Conservation (phyloP, 306 rosid species). For the Rubus idaeus region DNA sequence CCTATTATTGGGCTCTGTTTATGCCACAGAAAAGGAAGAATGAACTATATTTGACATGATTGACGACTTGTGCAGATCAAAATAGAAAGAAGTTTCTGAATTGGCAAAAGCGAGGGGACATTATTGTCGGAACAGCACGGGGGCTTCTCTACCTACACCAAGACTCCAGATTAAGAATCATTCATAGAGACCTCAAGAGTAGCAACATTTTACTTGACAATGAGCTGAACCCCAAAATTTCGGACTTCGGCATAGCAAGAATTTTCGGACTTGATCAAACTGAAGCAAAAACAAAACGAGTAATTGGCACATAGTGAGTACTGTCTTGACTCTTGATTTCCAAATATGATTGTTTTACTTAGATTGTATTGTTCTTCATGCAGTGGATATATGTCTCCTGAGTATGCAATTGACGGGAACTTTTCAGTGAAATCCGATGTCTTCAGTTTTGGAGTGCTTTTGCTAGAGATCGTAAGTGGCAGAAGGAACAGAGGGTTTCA, state of each 20-base stretch:
- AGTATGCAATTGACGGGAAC: conserved; percentile 26
- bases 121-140: conserved; percentile 17
- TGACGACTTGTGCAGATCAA: conserved; percentile 7
- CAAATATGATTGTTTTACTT: no score
- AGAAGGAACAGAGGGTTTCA: conserved; percentile 18
- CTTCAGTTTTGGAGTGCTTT: conserved; percentile 28
- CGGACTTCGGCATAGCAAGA: conserved; percentile 36
- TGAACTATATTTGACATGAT: not conserved
- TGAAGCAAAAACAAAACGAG: conserved; percentile 26
- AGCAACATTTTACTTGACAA: conserved; percentile 30
- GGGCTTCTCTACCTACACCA: conserved; percentile 33
- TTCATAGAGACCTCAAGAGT: conserved; percentile 29
- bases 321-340: no score
- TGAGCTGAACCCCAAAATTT: conserved; percentile 31
- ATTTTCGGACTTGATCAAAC: conserved; percentile 18
- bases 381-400: conserved; percentile 33
- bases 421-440: conserved; percentile 29
- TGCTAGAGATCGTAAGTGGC: conserved; percentile 28
- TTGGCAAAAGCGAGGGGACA: conserved; percentile 20
- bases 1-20: not conserved
- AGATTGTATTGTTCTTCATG: not conserved
- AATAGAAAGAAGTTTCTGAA: conserved; percentile 5
- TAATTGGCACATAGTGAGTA: conserved; percentile 25
- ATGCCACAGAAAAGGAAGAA: not conserved
- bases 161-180: conserved; percentile 27